Evolutionary conservation across 306 rosid species (phyloP).

Genomic region (Abrus pulchellus): DNA sequence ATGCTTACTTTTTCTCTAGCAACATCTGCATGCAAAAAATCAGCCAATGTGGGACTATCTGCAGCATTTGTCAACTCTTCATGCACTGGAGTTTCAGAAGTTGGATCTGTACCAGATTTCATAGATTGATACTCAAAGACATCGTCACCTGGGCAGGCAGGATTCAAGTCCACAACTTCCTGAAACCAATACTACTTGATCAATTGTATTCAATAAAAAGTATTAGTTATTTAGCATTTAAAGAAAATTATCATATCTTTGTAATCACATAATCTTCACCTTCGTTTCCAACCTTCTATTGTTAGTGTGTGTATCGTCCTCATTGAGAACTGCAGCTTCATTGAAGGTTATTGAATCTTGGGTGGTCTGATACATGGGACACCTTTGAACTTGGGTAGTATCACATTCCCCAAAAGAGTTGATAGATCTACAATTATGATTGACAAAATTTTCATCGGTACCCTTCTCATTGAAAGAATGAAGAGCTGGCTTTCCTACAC

Average conservation of each 20-base stretch:
- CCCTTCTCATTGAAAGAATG: constrained; percentile 45
- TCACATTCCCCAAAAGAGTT: constrained; percentile 50
- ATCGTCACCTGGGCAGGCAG: constrained; percentile 46
- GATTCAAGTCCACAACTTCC: constrained; percentile 59
- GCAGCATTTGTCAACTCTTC: constrained; percentile 57
- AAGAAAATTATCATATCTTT: constrained; percentile 38
- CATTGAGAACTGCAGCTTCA: constrained; percentile 26
- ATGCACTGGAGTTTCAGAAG: constrained; percentile 53
- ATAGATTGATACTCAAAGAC: constrained; percentile 55
- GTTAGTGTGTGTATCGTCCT: constrained; percentile 29
- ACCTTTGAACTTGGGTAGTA: constrained; percentile 50
- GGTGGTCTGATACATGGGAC: constrained; percentile 40
- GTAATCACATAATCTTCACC: constrained; percentile 49
- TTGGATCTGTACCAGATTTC: constrained; percentile 49
- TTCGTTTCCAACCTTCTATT: constrained; percentile 42
- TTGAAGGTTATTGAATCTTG: constrained; percentile 43
- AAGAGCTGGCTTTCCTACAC: constrained; percentile 48
- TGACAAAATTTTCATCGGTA: constrained; percentile 48
- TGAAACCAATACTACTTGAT: constrained; percentile 50
- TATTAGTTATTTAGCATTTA: constrained; percentile 28
- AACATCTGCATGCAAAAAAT: constrained; percentile 56
- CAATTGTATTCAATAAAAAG: constrained; percentile 16
- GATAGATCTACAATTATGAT: constrained; percentile 22
- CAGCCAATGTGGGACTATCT: constrained; percentile 55
- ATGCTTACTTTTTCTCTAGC: constrained; percentile 56